Evolutionary conservation across 106 monocot genomes (phyloP).

Genomic region (Xerophyta viscosa): DNA sequence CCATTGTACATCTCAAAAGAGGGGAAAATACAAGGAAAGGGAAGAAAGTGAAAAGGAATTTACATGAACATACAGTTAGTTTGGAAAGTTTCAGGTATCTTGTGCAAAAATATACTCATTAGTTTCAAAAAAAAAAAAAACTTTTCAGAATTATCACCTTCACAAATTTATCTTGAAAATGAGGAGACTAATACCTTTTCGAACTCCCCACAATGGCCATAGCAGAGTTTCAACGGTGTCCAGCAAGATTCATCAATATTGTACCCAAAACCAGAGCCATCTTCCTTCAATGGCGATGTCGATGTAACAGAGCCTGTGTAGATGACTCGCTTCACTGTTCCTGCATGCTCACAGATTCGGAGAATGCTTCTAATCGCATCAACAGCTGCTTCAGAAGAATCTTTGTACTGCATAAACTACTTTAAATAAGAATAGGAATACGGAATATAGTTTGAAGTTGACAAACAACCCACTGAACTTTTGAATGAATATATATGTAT

Average conservation of each 20-base stretch:
- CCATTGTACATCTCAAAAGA: too few species aligned
- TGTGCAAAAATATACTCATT: too few species aligned
- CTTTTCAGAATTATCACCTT: not conserved
- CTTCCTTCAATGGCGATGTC: constrained; percentile 16
- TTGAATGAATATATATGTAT: too few species aligned
- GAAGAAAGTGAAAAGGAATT: too few species aligned
- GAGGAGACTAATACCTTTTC: constrained; percentile 6
- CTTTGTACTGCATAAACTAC: constrained; percentile 9
- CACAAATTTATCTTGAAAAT: too few species aligned
- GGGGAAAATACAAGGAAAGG: too few species aligned
- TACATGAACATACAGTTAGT: too few species aligned
- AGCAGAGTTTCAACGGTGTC: constrained; percentile 36
- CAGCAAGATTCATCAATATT: constrained; percentile 52
- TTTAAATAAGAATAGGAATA: too few species aligned
- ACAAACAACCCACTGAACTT: too few species aligned
- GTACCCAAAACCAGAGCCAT: constrained; percentile 17
- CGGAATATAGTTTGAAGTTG: too few species aligned
- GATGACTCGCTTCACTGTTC: constrained; percentile 24
- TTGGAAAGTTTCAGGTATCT: too few species aligned
- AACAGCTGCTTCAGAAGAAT: constrained; percentile 15
- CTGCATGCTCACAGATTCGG: constrained; percentile 8
- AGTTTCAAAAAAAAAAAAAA: too few species aligned
- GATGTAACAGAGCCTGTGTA: constrained; percentile 24
- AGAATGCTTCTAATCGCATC: constrained; percentile 13
- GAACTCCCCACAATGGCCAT: constrained; percentile 4